These are phyloP conservation scores for Prunus fruticosa DNA, from an alignment of 306 rosid genomes.

Conservation along the genomic window DNA sequence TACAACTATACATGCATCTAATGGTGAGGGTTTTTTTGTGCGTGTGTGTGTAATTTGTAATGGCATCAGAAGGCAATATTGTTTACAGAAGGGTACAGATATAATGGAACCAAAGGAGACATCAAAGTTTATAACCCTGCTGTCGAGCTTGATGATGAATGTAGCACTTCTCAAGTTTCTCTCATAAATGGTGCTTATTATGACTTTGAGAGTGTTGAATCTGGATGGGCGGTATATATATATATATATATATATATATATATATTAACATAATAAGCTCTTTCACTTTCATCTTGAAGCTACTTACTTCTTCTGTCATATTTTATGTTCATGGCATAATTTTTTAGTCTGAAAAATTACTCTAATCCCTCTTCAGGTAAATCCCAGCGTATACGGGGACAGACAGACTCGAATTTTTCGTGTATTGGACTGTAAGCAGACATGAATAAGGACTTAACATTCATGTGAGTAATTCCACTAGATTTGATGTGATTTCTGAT, in stretches of 20 bases:
- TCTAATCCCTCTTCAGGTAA: slow-evolving; percentile 19
- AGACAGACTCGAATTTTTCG: slow-evolving; percentile 30
- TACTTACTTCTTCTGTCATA: neutral
- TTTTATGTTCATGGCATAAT: neutral
- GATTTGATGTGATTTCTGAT: neutral
- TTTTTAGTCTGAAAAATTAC: neutral
- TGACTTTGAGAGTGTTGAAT: slow-evolving; percentile 24
- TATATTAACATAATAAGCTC: neutral
- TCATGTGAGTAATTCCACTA: neutral
- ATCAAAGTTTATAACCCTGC: slow-evolving; percentile 28
- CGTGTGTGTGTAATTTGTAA: neutral
- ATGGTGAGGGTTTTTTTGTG: too few relatives aligned
- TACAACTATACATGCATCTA: neutral
- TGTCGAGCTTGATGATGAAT: slow-evolving; percentile 33
- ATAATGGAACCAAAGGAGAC: slow-evolving; percentile 34
- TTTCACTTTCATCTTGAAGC: neutral
- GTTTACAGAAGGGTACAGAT: slow-evolving; percentile 27
- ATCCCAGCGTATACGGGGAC: slow-evolving; percentile 33
- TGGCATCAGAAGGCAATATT: slow-evolving; percentile 26
- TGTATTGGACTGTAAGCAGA: slow-evolving; percentile 33
- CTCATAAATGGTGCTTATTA: slow-evolving; percentile 24
- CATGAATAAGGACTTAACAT: neutral
- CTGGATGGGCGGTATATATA: slow-evolving; percentile 38
- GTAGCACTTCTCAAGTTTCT: slow-evolving; percentile 26
- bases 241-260: slow-evolving; percentile 5